Evolutionary conservation across 352 stramenopile genomes (phyloP), one percentile per base, ranked within the genome.

Genomic region (Saprolegnia diclina): DNA sequence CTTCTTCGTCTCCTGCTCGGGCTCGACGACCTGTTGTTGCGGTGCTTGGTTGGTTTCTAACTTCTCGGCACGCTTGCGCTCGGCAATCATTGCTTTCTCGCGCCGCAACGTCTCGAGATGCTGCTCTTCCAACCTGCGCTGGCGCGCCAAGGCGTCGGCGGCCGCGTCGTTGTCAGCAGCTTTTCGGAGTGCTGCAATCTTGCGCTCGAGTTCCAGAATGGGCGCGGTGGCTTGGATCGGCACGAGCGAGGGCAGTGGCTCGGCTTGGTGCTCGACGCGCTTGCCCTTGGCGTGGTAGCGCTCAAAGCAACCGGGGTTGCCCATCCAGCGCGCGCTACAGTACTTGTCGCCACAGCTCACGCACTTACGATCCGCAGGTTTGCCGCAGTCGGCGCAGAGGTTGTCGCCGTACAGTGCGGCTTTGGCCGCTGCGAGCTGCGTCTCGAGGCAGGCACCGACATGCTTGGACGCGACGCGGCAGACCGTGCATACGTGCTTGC

Each of bases 291-390:
- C 74, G 64, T 94, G 85, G 71, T 91, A 94, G 29, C 79, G 75
- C 73, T 94, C 83, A 70, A 94, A 94, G 71, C 85, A 94, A 14
- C 84, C 85, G 6, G 84, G 71, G 71, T 94, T 89, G 40, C 85
- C 85, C 82, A 92, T 92, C 83, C 86, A 91, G 21, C 81, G 82
- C 21, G 87, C 83, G 59, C 86, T 94, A 72, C 85, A 94, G 72
- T 94, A 94, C 18, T 77, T 75, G 62, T 94, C 86, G 35, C 79
- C 79, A 48, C 86, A 94, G 11, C 65, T 79, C 24, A 63, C 65
- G 37, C 86, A 94, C 70, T 77, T 67, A 6, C 86, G 83, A 69
- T 94, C 86, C 3, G 84, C 84, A 18, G 75, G 67, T 68, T 90
- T 88, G 48, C 81, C 75, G 56, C 86, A 94, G 61, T 94, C 86